Conservation (phyloP, 1,284 basidiomycete genomes). For the Sporisorium sorghi region DNA sequence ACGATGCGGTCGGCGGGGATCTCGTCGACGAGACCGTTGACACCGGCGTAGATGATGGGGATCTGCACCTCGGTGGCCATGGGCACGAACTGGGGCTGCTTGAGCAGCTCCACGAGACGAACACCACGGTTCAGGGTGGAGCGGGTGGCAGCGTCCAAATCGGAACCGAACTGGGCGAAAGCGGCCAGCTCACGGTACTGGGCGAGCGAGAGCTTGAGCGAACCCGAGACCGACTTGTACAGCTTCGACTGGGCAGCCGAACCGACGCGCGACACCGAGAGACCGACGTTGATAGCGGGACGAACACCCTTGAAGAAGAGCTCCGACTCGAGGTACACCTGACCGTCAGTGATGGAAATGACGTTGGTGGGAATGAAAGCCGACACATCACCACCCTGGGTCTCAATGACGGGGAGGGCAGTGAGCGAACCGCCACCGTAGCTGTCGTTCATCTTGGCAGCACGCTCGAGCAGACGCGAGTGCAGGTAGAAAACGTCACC, state of each 20-base stretch:
- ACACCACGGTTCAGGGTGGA: slow-evolving; percentile 89
- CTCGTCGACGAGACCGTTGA: slow-evolving; percentile 80
- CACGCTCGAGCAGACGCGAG: slow-evolving; percentile 99
- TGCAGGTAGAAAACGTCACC: slow-evolving; percentile 99
- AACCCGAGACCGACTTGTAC: slow-evolving; percentile 96
- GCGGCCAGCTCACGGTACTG: slow-evolving; percentile 99
- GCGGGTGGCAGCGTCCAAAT: slow-evolving; percentile 95
- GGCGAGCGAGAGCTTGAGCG: slow-evolving; percentile 98
- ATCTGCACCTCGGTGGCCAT: slow-evolving; percentile 91
- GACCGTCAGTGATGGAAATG: slow-evolving; percentile 69
- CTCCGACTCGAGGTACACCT: slow-evolving; percentile 69
- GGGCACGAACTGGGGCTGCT: slow-evolving; percentile 90
- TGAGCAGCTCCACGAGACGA: slow-evolving; percentile 97
- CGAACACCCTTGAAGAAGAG: slow-evolving; percentile 99
- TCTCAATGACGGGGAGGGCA: slow-evolving; percentile 99
- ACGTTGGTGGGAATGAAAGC: slow-evolving; percentile 74
- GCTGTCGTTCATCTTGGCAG: slow-evolving; percentile 99
- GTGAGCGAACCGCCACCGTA: slow-evolving; percentile 98
- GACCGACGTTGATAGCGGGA: slow-evolving; percentile 99
- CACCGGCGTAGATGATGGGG: slow-evolving; percentile 98
- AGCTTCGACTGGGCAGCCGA: slow-evolving; percentile 95
- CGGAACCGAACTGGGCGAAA: slow-evolving; percentile 99
- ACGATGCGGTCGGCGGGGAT: slow-evolving; percentile 95
- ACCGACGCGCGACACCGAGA: slow-evolving; percentile 99
- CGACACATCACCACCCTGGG: slow-evolving; percentile 99